phyloP scores from a whole-genome alignment of 305 asterid species.

The Fraxinus albicans region DNA sequence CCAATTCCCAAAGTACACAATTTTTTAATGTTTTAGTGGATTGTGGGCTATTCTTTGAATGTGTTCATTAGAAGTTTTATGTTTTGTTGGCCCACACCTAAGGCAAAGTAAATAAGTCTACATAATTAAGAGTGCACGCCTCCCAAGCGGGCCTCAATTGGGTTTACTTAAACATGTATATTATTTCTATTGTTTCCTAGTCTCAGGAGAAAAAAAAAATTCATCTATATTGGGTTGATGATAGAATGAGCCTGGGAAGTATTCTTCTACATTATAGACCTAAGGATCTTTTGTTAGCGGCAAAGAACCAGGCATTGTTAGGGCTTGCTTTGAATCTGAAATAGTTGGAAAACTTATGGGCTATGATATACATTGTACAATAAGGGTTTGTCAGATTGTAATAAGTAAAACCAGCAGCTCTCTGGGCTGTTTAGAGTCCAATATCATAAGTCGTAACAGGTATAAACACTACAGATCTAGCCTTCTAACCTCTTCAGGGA shows the following conservation, averaged over 20 bases:
- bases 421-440: background rate
- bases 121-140: background rate
- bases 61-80: background rate
- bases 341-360: background rate
- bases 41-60: background rate
- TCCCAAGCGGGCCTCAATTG: background rate
- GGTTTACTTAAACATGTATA: background rate
- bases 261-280: background rate
- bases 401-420: background rate
- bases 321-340: background rate
- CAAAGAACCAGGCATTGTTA: background rate
- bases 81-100: background rate
- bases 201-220: background rate
- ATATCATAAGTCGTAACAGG: background rate
- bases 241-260: background rate
- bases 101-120: background rate
- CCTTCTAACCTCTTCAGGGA: background rate
- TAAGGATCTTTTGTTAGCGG: background rate
- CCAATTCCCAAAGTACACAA: background rate
- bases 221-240: slow-evolving; percentile 8
- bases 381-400: background rate
- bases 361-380: background rate
- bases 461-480: background rate
- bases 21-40: background rate
- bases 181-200: slow-evolving; percentile 1